Percentiles rank a stretch among this genome's conserved stretches.
These are phyloP conservation scores for Nannizziopsis arthrosporioides DNA, from an alignment of 2,329 filamentous ascomycete species.

Conservation along the genomic window DNA sequence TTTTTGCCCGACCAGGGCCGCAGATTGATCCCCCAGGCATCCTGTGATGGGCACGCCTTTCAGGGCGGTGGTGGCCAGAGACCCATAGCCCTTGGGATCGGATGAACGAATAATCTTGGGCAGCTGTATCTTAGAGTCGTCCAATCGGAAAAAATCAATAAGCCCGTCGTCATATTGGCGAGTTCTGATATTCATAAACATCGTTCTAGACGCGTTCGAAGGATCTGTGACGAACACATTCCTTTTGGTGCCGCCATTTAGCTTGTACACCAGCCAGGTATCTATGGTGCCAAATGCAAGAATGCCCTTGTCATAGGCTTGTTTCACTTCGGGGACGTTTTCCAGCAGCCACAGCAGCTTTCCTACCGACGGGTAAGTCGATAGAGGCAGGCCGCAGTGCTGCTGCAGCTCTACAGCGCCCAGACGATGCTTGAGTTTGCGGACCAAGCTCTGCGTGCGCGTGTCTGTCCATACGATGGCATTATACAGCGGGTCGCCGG, in stretches of 20 bases:
- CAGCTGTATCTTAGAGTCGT: conserved; percentile 54
- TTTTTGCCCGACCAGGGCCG: conserved; percentile 77
- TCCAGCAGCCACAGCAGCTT: conserved; percentile 75
- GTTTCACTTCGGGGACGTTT: conserved; percentile 56
- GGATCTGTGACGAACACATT: conserved; percentile 71
- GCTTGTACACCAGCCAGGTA: conserved; percentile 73
- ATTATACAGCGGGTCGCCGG: conserved; percentile 72
- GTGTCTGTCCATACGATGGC: conserved; percentile 89
- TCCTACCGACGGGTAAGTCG: conserved; percentile 77
- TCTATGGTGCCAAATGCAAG: conserved; percentile 81
- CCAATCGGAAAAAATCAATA: conserved; percentile 67
- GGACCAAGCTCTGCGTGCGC: conserved; percentile 61
- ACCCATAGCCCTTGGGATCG: conserved; percentile 44
- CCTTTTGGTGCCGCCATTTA: conserved; percentile 58
- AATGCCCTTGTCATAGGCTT: conserved; percentile 65
- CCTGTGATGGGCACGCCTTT: conserved; percentile 49
- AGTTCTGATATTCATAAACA: conserved; percentile 84
- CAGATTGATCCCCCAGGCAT: conserved; percentile 76
- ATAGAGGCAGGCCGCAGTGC: conserved; percentile 69
- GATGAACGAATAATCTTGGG: conserved; percentile 73
- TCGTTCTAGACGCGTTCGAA: conserved; percentile 82
- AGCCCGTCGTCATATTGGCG: conserved; percentile 68
- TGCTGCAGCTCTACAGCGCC: conserved; percentile 57
- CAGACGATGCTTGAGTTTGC: conserved; percentile 58
- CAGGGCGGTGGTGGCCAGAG: conserved; percentile 31